Conservation (phyloP, 352 stramenopile species). For the Phytophthora sp. region DNA sequence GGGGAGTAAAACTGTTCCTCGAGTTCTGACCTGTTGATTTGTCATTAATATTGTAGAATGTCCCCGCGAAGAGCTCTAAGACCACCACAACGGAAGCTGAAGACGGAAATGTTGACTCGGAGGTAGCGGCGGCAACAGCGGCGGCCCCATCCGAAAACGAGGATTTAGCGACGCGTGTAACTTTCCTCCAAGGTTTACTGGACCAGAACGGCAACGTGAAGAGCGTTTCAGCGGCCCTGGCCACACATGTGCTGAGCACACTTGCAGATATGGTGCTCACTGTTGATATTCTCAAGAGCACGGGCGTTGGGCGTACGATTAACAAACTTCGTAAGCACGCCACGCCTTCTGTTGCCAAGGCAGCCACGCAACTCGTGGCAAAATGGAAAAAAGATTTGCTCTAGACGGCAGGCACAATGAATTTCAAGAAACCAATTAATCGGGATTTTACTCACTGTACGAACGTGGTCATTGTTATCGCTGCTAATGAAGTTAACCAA, state of each 20-base stretch:
- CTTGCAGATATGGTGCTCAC: constrained; percentile 74
- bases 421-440: constrained; percentile 14
- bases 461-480: constrained; percentile 10
- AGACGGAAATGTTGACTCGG: constrained; percentile 11
- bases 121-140: constrained; percentile 34
- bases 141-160: constrained; percentile 35
- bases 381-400: constrained; percentile 90
- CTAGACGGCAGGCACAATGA: constrained; percentile 39
- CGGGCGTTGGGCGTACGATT: constrained; percentile 80
- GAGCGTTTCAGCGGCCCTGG: constrained; percentile 66
- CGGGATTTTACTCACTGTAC: not conserved
- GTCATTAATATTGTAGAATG: constrained; percentile 15
- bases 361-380: constrained; percentile 70
- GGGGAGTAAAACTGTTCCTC: not conserved
- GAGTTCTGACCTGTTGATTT: constrained; percentile 19
- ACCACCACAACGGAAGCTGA: constrained; percentile 1
- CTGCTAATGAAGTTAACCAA: constrained; percentile 11
- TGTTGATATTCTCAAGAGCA: constrained; percentile 86
- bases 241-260: constrained; percentile 72
- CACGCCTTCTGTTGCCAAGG: constrained; percentile 63
- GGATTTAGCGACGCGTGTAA: constrained; percentile 68
- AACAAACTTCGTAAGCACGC: constrained; percentile 89
- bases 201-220: constrained; percentile 83
- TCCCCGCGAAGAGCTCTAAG: not conserved
- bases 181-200: constrained; percentile 75